Base-by-base conservation (phyloP, 371 early-diverging fungal species). In the Mucor sp. region DNA sequence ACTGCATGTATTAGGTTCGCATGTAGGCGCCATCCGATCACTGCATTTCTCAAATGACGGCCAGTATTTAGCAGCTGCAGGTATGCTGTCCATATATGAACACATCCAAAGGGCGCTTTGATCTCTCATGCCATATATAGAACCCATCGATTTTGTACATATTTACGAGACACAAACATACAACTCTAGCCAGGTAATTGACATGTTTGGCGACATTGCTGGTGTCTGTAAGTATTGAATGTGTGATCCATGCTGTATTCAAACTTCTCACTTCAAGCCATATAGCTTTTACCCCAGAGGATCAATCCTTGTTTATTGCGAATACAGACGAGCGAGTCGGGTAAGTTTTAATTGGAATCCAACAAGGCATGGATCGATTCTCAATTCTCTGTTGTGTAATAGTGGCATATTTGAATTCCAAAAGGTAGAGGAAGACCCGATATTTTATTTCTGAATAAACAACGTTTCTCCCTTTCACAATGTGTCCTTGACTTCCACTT, bases 191-290 rank as follows among this genome's bases (percentile, higher is more conserved):
- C 95, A 95, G 78, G 83, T 86, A 23, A 83, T 95, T 55, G 93
- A 91, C 68, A 87, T 95, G 76, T 89, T 94, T 80, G 96, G 96
- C 4, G 94, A 95, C 60, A 85, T 93, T 33, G 80, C 92, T 0
- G 95, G 95, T 1, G 85, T 86, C 43, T 72, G 82, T 78, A 73
- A 71, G 63, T 62, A 35, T 3, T n/a, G n/a, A n/a, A 6, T 33
- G 19, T 43, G 6, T 30, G 25, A 41, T 41, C 1, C 41, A 27
- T 53, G 3, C 27, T 53, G 6, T 25, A 27, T 25, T 27, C 14
- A 50, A 14, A 15, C 23, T 58, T 28, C 25, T 41, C n/a, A 28
- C 9, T 58, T 23, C 30, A 14, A 21, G 14, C 15, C 9, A 17
- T 30, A 30, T 47, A 74, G 81, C 70, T 8, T 61, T 85, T 28